Evolutionary conservation across 2,329 filamentous ascomycete genomes (phyloP).

Genomic region (Emergomyces orientalis): DNA sequence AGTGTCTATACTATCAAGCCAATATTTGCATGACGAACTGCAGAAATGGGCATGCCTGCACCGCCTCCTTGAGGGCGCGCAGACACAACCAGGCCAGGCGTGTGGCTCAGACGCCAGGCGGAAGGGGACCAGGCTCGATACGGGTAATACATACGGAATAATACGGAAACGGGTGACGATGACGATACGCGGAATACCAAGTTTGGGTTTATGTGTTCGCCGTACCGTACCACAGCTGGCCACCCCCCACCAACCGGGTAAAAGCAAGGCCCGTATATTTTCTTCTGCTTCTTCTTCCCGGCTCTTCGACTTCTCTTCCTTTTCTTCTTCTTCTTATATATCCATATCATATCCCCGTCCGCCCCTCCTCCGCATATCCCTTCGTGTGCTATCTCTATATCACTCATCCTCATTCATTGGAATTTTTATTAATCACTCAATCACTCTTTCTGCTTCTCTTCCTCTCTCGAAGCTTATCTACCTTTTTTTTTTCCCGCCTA

Average conservation of each 20-base stretch:
- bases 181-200: background rate
- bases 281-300: background rate
- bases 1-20: too few species aligned
- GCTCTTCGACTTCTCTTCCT: constrained; percentile 17
- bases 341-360: constrained; percentile 8
- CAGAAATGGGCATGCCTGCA: background rate
- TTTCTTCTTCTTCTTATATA: constrained; percentile 14
- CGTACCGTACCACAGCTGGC: background rate
- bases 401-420: background rate
- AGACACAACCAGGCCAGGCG: background rate
- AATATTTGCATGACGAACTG: too few species aligned
- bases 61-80: background rate
- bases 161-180: background rate
- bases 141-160: background rate
- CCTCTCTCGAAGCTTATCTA: background rate
- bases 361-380: background rate
- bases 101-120: background rate
- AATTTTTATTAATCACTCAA: background rate
- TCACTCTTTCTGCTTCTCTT: background rate
- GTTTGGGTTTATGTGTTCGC: too few species aligned
- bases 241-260: background rate
- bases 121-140: too few species aligned
- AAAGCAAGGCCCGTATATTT: background rate
- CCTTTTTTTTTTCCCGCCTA: background rate
- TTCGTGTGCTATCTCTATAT: background rate